Percentiles rank a stretch among this genome's conserved stretches.
These are phyloP conservation scores for Saccharomyces hybrid DNA, from an alignment of 1,139 yeast genomes.

Conservation along the genomic window DNA sequence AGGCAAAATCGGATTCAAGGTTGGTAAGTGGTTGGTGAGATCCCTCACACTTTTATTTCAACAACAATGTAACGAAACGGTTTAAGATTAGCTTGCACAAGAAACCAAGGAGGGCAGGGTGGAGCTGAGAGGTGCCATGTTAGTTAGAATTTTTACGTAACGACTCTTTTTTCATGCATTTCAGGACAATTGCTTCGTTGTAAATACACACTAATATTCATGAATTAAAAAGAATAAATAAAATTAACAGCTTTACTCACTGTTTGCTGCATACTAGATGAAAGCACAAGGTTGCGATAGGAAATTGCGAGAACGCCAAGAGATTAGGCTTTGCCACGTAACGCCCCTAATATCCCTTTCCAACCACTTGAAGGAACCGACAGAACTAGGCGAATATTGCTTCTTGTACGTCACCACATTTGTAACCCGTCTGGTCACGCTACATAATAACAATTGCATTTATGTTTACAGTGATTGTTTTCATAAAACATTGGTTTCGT, in stretches of 20 bases:
- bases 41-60: neutral
- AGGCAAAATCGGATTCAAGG: neutral
- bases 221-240: neutral
- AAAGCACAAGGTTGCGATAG: neutral
- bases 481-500: conserved; percentile 44
- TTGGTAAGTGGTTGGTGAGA: neutral
- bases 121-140: neutral
- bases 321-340: neutral
- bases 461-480: too few relatives aligned
- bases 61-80: neutral
- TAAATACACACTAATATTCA: neutral
- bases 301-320: neutral
- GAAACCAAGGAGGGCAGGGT: neutral
- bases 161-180: neutral
- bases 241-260: neutral
- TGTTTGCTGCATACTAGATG: neutral
- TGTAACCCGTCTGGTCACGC: neutral
- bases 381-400: neutral
- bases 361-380: neutral
- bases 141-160: neutral
- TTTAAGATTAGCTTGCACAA: neutral
- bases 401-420: neutral
- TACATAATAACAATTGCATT: too few relatives aligned
- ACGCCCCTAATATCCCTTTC: neutral
- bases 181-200: neutral